These are phyloP conservation scores for Phytophthora sojae DNA, from an alignment of 352 stramenopile genomes.

Conservation along the genomic window DNA sequence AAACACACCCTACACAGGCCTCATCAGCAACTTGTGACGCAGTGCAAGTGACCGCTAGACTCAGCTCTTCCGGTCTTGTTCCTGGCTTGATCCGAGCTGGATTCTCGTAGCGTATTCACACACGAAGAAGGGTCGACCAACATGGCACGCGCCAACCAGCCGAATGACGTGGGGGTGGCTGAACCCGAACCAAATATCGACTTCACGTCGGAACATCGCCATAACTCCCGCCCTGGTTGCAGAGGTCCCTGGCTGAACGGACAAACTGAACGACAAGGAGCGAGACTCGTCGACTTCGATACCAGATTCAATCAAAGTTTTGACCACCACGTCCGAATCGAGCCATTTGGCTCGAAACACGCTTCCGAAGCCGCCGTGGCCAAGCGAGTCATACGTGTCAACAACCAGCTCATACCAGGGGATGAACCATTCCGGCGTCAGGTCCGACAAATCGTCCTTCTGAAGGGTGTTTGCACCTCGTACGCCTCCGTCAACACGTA, in stretches of 20 bases:
- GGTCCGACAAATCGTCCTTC: not conserved
- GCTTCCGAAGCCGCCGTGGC: not conserved
- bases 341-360: conserved; percentile 4
- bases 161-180: conserved; percentile 16
- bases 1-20: too few species aligned
- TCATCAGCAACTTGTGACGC: too few species aligned
- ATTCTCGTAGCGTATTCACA: conserved; percentile 18
- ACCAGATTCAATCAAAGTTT: not conserved
- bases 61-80: too few species aligned
- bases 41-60: too few species aligned
- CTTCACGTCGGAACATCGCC: conserved; percentile 12
- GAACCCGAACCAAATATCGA: conserved; percentile 20
- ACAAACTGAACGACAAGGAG: not conserved
- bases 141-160: conserved; percentile 17
- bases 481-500: conserved; percentile 1
- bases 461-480: not conserved
- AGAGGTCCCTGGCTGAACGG: not conserved
- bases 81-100: too few species aligned
- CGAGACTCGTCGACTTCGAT: not conserved
- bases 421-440: conserved; percentile 10
- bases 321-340: conserved; percentile 12
- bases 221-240: not conserved
- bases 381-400: not conserved
- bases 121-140: conserved; percentile 17
- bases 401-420: conserved; percentile 7